Percentiles rank a stretch among this genome's conserved stretches.
These are phyloP conservation scores for Acrasis kona DNA, from an alignment of 78 protist genomes.

Conservation along the genomic window DNA sequence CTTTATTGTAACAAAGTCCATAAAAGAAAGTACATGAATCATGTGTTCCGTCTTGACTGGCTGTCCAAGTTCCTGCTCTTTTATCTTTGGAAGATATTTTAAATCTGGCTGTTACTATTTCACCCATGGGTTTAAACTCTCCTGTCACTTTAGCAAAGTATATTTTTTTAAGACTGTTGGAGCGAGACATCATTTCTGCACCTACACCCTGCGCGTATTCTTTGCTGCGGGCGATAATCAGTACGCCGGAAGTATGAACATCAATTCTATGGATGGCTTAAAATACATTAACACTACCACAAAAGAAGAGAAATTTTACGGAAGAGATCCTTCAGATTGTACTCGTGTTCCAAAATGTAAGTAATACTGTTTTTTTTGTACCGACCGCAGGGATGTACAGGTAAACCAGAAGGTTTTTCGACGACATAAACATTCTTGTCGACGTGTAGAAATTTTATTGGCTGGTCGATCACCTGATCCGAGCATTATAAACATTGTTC, in stretches of 20 bases:
- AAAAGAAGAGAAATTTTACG: background rate
- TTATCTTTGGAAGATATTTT: background rate
- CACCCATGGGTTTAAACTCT: slow-evolving; percentile 25
- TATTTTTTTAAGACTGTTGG: slow-evolving; percentile 27
- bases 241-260: slow-evolving; percentile 61
- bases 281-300: background rate
- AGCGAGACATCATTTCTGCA: background rate
- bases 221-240: slow-evolving; percentile 43
- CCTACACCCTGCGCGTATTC: slow-evolving; percentile 19
- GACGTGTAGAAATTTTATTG: slow-evolving; percentile 1
- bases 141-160: slow-evolving; percentile 70
- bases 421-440: slow-evolving; percentile 60
- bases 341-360: slow-evolving; percentile 32
- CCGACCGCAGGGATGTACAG: slow-evolving; percentile 74
- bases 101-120: background rate
- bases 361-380: slow-evolving; percentile 55
- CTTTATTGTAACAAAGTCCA: background rate
- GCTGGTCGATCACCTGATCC: background rate
- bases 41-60: background rate
- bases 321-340: slow-evolving; percentile 9
- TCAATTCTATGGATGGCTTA: slow-evolving; percentile 61
- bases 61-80: background rate
- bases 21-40: slow-evolving; percentile 17
- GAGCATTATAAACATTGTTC: background rate
- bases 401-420: slow-evolving; percentile 65